Percentiles rank a stretch among this genome's conserved stretches.
Evolutionary conservation across 257 asterid species (phyloP).

Genomic region (Penstemon davidsonii): DNA sequence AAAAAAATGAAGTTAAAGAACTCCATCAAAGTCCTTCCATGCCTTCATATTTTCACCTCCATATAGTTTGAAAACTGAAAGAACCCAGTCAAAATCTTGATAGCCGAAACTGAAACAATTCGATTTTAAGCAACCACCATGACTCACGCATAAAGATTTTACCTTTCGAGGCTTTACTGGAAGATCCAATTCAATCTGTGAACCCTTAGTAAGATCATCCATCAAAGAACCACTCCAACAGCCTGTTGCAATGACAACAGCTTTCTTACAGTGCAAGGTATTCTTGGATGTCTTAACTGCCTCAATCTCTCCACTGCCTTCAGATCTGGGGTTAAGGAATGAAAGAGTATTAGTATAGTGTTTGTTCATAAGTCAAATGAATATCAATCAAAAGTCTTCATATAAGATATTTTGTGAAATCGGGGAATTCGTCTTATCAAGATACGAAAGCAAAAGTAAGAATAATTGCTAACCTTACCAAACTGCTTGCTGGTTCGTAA

Average conservation of each 20-base stretch:
- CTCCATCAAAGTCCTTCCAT: background rate
- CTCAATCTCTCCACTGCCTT: conserved; percentile 58
- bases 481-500: conserved; percentile 78
- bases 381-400: conserved; percentile 18
- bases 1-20: background rate
- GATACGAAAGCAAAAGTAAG: conserved; percentile 22
- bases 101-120: conserved; percentile 13
- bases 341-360: conserved; percentile 15
- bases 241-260: conserved; percentile 88
- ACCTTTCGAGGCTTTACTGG: conserved; percentile 98
- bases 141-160: conserved; percentile 24
- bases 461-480: conserved; percentile 52
- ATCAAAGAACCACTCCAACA: conserved; percentile 92
- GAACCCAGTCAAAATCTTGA: conserved; percentile 13
- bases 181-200: conserved; percentile 54
- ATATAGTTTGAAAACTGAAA: conserved; percentile 5
- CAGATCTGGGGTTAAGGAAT: conserved; percentile 49
- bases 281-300: conserved; percentile 81
- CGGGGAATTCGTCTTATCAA: background rate
- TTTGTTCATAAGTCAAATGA: conserved; percentile 10
- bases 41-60: background rate
- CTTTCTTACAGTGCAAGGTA: conserved; percentile 61
- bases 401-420: conserved; percentile 1
- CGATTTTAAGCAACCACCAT: conserved; percentile 16
- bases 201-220: conserved; percentile 48